Percentiles rank a stretch among this genome's conserved stretches.
phyloP scores from a whole-genome alignment of 371 early-diverging fungal genomes.

The Saksenaea vasiformis region DNA sequence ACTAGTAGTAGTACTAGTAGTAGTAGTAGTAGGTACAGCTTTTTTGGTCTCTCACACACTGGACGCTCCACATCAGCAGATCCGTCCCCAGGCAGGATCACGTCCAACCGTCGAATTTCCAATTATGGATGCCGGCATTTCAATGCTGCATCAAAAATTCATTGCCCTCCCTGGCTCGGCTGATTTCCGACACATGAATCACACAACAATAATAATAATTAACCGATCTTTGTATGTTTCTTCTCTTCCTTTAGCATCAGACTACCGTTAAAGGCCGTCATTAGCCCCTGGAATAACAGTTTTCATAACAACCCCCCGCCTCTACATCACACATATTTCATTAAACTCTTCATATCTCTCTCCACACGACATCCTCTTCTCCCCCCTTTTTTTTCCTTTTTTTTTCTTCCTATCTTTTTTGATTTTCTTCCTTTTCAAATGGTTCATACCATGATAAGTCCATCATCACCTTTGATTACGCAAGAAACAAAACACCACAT shows the following conservation, averaged over 20 bases:
- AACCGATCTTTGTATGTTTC: slow-evolving; percentile 1
- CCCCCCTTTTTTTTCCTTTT: not conserved
- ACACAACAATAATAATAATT: slow-evolving; percentile 1
- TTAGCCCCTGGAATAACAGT: slow-evolving; percentile 2
- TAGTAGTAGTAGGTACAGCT: no score
- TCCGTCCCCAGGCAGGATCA: not conserved
- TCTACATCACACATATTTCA: slow-evolving; percentile 4
- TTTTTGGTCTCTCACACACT: no score
- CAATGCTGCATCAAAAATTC: slow-evolving; percentile 4
- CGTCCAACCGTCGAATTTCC: not conserved
- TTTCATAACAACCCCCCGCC: slow-evolving; percentile 5
- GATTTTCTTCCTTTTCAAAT: not conserved
- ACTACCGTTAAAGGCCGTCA: not conserved
- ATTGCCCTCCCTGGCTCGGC: slow-evolving; percentile 3
- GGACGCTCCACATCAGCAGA: not conserved
- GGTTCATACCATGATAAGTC: not conserved
- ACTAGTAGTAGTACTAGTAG: no score
- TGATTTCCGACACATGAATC: slow-evolving; percentile 5
- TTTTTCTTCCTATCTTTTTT: not conserved
- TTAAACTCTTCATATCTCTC: slow-evolving; percentile 2
- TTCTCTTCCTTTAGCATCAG: slow-evolving; percentile 3
- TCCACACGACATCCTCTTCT: not conserved
- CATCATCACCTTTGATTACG: not conserved
- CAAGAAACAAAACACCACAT: not conserved
- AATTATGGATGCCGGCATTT: not conserved